Evolutionary conservation across 441 rosid genomes (phyloP).

Genomic region (Hypseocharis bilobata): DNA sequence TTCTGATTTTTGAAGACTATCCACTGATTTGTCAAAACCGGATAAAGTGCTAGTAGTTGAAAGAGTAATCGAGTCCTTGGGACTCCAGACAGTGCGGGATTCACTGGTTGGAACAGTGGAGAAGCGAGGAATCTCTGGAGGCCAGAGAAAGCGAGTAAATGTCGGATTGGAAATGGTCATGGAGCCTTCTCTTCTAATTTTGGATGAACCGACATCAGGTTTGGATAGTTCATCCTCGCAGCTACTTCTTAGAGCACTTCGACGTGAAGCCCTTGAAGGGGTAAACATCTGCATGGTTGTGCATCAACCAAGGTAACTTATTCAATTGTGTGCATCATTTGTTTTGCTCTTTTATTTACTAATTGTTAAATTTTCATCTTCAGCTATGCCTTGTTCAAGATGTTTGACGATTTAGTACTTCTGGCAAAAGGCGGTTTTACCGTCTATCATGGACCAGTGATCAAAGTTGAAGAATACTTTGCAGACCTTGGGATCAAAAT

Average conservation of each 20-base stretch:
- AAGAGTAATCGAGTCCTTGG: constrained; percentile 81
- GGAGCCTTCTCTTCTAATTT: constrained; percentile 93
- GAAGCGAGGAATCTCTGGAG: constrained; percentile 93
- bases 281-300: constrained; percentile 92
- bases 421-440: constrained; percentile 87
- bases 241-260: constrained; percentile 77
- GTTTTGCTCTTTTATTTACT: constrained; percentile 3
- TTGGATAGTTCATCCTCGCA: constrained; percentile 92
- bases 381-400: constrained; percentile 78
- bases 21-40: constrained; percentile 61
- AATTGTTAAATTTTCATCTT: constrained; percentile 17
- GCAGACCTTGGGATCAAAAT: constrained; percentile 59
- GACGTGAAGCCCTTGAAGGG: constrained; percentile 98
- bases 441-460: constrained; percentile 80
- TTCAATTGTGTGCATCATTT: neutral
- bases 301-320: constrained; percentile 74
- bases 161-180: constrained; percentile 98
- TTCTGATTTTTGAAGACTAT: constrained; percentile 39
- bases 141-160: constrained; percentile 89
- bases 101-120: constrained; percentile 92
- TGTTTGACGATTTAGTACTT: constrained; percentile 92
- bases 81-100: constrained; percentile 71
- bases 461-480: constrained; percentile 82
- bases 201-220: constrained; percentile 95
- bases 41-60: constrained; percentile 81